These are phyloP conservation scores for Yarrowia sp. DNA, from an alignment of 805 yeast species.

Conservation along the genomic window DNA sequence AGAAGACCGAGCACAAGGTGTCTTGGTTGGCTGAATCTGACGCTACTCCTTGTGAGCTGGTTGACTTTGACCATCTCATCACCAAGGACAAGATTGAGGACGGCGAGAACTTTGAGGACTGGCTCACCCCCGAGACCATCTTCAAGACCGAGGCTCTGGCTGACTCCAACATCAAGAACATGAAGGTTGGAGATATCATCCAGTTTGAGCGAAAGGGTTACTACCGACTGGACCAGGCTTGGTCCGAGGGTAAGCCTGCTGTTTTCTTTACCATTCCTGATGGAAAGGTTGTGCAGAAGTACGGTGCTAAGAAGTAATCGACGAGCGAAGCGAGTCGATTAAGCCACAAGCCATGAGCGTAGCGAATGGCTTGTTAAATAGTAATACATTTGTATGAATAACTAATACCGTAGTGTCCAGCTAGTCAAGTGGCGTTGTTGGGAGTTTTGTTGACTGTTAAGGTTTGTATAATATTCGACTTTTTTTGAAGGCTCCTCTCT, in stretches of 20 bases:
- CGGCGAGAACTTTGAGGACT: slow-evolving; percentile 89
- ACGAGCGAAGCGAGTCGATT: too few relatives aligned
- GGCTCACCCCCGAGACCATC: slow-evolving; percentile 81
- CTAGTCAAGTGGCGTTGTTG: too few relatives aligned
- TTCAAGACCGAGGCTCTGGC: slow-evolving; percentile 76
- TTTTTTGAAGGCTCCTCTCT: too few relatives aligned
- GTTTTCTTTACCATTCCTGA: slow-evolving; percentile 93
- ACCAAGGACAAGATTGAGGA: slow-evolving; percentile 94
- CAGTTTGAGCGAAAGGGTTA: slow-evolving; percentile 98
- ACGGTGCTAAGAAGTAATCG: slow-evolving; percentile 58
- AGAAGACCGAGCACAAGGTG: slow-evolving; percentile 89
- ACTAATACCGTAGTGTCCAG: too few relatives aligned
- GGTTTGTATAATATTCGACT: too few relatives aligned
- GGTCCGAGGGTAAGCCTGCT: slow-evolving; percentile 57
- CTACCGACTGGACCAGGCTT: slow-evolving; percentile 68
- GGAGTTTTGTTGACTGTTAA: too few relatives aligned
- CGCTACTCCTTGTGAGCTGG: slow-evolving; percentile 68
- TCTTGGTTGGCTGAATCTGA: slow-evolving; percentile 94
- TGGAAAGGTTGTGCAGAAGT: slow-evolving; percentile 77
- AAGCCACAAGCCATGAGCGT: too few relatives aligned
- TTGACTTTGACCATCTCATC: slow-evolving; percentile 91
- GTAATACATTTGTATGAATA: too few relatives aligned
- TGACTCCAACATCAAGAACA: slow-evolving; percentile 69
- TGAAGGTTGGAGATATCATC: slow-evolving; percentile 83
- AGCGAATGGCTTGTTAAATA: too few relatives aligned